Evolutionary conservation across 108 stramenopile genomes (phyloP), one percentile per base, ranked within the genome.

Genomic region (Cyclotella atomus): DNA sequence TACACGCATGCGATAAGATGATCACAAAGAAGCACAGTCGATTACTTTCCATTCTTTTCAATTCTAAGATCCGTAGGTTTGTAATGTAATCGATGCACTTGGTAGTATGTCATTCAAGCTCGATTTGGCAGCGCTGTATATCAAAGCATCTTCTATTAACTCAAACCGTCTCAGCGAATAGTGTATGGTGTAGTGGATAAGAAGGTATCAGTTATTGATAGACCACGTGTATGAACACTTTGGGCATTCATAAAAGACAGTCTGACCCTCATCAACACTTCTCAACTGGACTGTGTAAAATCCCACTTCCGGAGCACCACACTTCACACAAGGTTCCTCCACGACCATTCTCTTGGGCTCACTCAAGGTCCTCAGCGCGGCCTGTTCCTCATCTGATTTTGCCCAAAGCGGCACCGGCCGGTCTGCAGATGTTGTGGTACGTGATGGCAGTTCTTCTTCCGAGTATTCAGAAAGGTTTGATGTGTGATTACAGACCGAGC

Each of bases 191-290:
- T 57, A 17, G 12, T 23, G 56, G 28, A 23, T 59, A 20, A 59
- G 38, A 41, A 12, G 38, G 12, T 41, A 59, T 59, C 92, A 97
- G 62, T 97, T 97, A 78, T 97, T 97, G 59, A 92, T 78, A 1
- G 92, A 94, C 88, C 91, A 98, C 14, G 91, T 96, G 68, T 95
- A 87, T 24, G 85, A 82, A 77, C 97, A 98, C 10, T 84, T 80
- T 0, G 95, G 95, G 68, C 99, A 99, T 77, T 98, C 97, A 73
- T 99, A 99, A 81, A 99, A 99, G 3, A 98, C 98, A 14, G 99
- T 99, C 75, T 98, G 97, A 8, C 99, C 99, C 72, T 99, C 99
- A 88, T 99, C 99, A 28, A 97, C 99, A 29, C 92, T 94, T 41
- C 98, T 83, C 80, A 99, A 76, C 79, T 99, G 99, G 64, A 98